These are phyloP conservation scores for Saccharomycopsis fermentans DNA, from an alignment of 805 yeast genomes.

Conservation along the genomic window DNA sequence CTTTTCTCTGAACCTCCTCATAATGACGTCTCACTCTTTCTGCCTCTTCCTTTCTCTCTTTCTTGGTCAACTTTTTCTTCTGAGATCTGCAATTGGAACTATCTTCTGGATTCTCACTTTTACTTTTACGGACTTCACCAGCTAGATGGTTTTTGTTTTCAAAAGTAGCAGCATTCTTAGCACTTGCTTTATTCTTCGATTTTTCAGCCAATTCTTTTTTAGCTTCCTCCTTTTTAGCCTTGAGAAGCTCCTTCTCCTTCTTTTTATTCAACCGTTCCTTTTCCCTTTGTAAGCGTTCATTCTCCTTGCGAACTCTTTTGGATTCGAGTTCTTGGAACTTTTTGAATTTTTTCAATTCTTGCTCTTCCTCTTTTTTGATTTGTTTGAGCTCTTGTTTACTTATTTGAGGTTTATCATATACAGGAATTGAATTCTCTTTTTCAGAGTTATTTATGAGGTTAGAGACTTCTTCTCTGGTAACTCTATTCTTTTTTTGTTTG, in stretches of 20 bases:
- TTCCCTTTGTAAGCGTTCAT: neutral
- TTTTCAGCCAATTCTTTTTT: neutral
- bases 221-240: neutral
- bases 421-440: neutral
- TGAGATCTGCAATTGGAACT: neutral
- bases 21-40: slow-evolving; percentile 1
- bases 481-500: neutral
- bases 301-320: neutral
- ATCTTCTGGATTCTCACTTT: neutral
- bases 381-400: neutral
- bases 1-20: slow-evolving; percentile 1
- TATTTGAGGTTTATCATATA: neutral
- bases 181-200: neutral
- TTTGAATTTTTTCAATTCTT: neutral
- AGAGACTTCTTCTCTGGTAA: neutral
- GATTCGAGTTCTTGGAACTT: neutral
- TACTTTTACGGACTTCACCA: neutral
- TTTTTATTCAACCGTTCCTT: neutral
- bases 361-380: neutral
- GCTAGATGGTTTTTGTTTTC: neutral
- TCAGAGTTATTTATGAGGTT: neutral
- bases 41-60: neutral
- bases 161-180: neutral
- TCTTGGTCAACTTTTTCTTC: neutral
- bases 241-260: neutral